phyloP scores from a whole-genome alignment of 2,329 filamentous ascomycete genomes.

The Setomelanomma holmii region DNA sequence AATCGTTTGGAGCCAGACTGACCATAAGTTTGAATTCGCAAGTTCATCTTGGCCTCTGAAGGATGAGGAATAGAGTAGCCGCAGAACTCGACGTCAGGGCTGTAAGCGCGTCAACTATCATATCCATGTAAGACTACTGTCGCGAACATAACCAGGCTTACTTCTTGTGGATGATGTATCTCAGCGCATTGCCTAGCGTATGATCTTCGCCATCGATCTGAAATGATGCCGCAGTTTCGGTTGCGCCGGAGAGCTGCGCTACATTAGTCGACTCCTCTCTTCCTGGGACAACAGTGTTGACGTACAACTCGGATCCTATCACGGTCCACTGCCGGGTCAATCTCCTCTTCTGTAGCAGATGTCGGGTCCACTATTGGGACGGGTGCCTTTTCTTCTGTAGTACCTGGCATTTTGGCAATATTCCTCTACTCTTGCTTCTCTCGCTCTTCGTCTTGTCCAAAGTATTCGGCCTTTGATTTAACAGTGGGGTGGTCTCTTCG shows the following conservation, averaged over 20 bases:
- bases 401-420: conserved; percentile 25
- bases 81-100: conserved; percentile 96
- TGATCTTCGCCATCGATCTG: conserved; percentile 94
- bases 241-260: conserved; percentile 78
- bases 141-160: no score
- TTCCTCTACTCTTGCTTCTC: conserved; percentile 6
- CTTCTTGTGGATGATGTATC: conserved; percentile 99
- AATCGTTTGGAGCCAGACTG: conserved; percentile 20
- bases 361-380: conserved; percentile 32
- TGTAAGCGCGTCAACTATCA: no score
- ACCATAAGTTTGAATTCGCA: conserved; percentile 98
- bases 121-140: no score
- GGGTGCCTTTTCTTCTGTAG: conserved; percentile 25
- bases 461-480: neutral
- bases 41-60: conserved; percentile 94
- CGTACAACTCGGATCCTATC: conserved; percentile 56
- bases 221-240: conserved; percentile 88
- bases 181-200: conserved; percentile 90
- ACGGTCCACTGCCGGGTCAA: conserved; percentile 47
- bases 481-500: neutral
- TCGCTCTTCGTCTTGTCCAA: neutral
- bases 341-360: conserved; percentile 35
- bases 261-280: conserved; percentile 1
- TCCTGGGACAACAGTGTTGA: neutral
- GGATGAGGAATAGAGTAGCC: conserved; percentile 98